Base-by-base conservation (phyloP, 352 stramenopile genomes). In the Globisporangium ultimum region DNA sequence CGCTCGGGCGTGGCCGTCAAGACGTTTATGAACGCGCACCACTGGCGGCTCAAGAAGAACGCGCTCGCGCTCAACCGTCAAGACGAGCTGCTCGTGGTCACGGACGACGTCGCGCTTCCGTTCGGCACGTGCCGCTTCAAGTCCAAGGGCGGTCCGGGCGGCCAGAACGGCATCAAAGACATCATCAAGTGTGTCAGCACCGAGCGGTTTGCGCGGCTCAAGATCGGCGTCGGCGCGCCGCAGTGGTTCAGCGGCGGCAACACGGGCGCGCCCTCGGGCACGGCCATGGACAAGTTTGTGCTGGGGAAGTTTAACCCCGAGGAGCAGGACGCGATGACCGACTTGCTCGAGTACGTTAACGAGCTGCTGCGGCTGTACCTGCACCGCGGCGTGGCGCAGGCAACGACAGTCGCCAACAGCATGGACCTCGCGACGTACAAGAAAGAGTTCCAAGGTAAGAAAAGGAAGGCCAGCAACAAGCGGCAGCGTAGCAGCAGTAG, bases 61-160 rank as follows among this genome's bases (percentile, higher is more conserved):
- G 65, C 84, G 48, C 71, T 93, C 47, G 60, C 80, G 10, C 60
- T 93, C 36, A 93, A 90, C 60, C 81, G 81, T 48, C 82, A 93
- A 53, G 86, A 95, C 54, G 86, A 95, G 55, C 67, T 95, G 61
- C 79, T 95, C 17, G 86, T 95, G 28, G 55, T 93, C 24, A 82
- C 78, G 3, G 87, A 95, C 58, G 84, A 95, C 55, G 85, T 95
- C 32, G 68, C 83, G 32, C 57, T 94, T 36, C 87, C 87, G 3
- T 95, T 93, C 48, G 87, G 87, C 43, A 82, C 82, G 34, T 91
- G 79, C 22, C 84, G 83, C 24, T 93, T 95, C 67, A 93, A 93
- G 61, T 67, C 67, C 38, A 89, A 90, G 47, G 87, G 87, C 40
- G 83, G 84, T 0, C 73, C 80, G 0, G 87, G 87, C 6, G 87